Evolutionary conservation across 2,329 filamentous ascomycete species (phyloP).

Genomic region (Sclerotinia borealis): DNA sequence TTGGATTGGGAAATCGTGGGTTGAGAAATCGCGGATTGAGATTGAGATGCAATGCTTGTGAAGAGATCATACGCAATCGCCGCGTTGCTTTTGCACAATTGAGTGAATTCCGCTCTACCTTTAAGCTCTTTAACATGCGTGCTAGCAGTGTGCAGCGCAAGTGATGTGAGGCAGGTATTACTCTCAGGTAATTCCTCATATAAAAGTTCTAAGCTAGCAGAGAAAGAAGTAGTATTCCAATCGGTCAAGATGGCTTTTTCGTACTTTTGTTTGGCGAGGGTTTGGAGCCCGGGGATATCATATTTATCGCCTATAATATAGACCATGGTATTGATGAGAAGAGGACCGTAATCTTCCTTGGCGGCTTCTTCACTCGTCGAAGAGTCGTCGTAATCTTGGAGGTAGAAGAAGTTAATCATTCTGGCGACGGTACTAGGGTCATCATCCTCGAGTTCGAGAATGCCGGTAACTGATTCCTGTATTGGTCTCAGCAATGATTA

Average conservation of each 20-base stretch:
- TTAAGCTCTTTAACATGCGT: background rate
- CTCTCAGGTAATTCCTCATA: slow-evolving; percentile 11
- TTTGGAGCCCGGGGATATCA: slow-evolving; percentile 12
- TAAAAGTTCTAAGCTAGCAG: background rate
- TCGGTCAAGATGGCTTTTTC: background rate
- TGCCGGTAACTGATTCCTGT: slow-evolving; percentile 4
- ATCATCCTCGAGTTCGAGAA: slow-evolving; percentile 9
- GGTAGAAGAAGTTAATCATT: slow-evolving; percentile 48
- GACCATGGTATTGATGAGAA: slow-evolving; percentile 6
- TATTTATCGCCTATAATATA: slow-evolving; percentile 16
- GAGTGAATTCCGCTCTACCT: slow-evolving; percentile 2
- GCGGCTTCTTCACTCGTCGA: background rate
- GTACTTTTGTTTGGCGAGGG: slow-evolving; percentile 9
- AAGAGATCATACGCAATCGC: slow-evolving; percentile 8
- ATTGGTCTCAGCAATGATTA: background rate
- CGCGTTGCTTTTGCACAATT: background rate
- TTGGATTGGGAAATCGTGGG: accelerated
- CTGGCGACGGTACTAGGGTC: slow-evolving; percentile 8
- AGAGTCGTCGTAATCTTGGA: slow-evolving; percentile 1
- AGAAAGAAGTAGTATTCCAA: slow-evolving; percentile 8
- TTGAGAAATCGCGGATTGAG: background rate
- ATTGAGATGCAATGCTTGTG: background rate
- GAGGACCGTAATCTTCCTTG: background rate
- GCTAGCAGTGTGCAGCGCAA: background rate
- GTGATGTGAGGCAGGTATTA: slow-evolving; percentile 1